Evolutionary conservation across 169 alveolate genomes (phyloP).

Genomic region (Cardiosporidium cionae): DNA sequence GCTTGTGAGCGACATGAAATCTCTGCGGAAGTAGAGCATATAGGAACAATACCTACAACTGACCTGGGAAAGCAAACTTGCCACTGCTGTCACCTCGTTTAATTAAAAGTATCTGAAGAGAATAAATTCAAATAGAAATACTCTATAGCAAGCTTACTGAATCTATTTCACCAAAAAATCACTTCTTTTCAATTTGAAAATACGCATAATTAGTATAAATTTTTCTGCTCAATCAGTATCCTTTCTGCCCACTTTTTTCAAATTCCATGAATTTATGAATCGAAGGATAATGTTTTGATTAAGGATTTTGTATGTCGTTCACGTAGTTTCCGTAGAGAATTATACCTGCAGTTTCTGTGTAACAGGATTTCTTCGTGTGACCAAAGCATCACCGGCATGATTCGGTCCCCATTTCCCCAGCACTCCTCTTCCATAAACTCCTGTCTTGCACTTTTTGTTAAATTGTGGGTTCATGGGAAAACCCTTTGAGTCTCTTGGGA

Average conservation of each 20-base stretch:
- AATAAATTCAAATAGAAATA: neutral
- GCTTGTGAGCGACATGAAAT: no score
- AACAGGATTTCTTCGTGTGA: constrained; percentile 4
- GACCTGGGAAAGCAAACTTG: constrained; percentile 11
- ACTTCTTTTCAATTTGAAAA: neutral
- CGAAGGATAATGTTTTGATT: neutral
- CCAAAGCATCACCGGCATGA: constrained; percentile 18
- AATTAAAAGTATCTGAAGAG: constrained; percentile 10
- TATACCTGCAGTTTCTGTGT: constrained; percentile 14
- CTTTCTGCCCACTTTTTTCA: no score
- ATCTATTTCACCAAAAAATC: neutral
- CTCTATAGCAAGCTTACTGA: neutral
- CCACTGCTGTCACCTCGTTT: constrained; percentile 16
- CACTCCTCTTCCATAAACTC: constrained; percentile 18
- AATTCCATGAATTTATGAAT: neutral
- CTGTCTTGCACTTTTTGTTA: neutral
- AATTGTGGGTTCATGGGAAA: neutral
- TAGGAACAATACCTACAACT: no score
- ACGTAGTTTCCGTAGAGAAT: no score
- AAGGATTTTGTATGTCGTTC: neutral
- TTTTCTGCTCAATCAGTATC: no score
- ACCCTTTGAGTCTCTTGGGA: neutral
- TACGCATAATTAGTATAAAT: neutral
- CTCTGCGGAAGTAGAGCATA: no score
- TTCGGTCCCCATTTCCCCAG: constrained; percentile 24